A percentile compares a stretch with the other conserved stretches of the same genome.
These are phyloP conservation scores for Conticribra guillardii DNA, from an alignment of 108 stramenopile genomes.

Conservation along the genomic window DNA sequence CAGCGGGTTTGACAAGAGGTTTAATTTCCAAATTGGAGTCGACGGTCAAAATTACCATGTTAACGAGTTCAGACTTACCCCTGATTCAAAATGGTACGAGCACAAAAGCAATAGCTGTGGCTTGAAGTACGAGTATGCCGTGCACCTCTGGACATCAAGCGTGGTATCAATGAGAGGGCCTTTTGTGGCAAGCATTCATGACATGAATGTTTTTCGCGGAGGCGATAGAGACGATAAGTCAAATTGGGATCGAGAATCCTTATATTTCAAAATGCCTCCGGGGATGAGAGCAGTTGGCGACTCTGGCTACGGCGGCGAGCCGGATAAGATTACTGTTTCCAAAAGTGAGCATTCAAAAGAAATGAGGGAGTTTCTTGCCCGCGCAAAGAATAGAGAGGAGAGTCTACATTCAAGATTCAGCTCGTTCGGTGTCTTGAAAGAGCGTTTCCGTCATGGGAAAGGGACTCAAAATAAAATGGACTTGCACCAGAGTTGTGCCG, in stretches of 20 bases:
- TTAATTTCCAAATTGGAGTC: no score
- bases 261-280: neutral
- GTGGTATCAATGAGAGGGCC: constrained; percentile 55
- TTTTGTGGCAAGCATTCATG: constrained; percentile 32
- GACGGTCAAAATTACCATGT: no score
- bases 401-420: constrained; percentile 45
- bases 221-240: neutral
- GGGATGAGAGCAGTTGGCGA: neutral
- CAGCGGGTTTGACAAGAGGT: constrained; percentile 2
- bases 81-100: no score
- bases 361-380: neutral
- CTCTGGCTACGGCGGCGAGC: neutral
- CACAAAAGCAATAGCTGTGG: neutral
- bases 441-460: constrained; percentile 26
- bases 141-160: neutral
- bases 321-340: neutral
- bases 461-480: constrained; percentile 15
- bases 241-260: neutral
- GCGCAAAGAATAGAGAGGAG: constrained; percentile 44
- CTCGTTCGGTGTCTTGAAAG: constrained; percentile 25
- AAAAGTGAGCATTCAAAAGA: neutral
- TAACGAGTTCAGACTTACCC: constrained; percentile 30
- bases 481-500: constrained; percentile 37
- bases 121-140: neutral
- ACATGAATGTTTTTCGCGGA: constrained; percentile 33